These are phyloP conservation scores for Cyclocybe cylindracea DNA, from an alignment of 768 basidiomycete genomes.

Conservation along the genomic window DNA sequence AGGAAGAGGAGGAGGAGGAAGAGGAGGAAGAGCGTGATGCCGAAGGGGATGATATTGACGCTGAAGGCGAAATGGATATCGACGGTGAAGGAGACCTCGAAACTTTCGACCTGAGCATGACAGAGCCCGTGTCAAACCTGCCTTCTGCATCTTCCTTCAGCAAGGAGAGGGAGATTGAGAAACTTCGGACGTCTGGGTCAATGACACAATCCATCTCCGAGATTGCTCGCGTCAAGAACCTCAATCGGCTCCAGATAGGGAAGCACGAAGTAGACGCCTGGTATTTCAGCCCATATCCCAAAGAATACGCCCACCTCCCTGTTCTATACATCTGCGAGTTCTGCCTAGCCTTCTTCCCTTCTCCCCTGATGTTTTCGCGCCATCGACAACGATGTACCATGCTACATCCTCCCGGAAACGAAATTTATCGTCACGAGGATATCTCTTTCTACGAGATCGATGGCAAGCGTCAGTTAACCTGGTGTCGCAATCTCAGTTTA, in stretches of 20 bases:
- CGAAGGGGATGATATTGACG: conserved; percentile 59
- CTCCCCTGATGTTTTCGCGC: conserved; percentile 86
- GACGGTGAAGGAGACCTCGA: conserved; percentile 77
- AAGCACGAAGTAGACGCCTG: conserved; percentile 98
- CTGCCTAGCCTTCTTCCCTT: conserved; percentile 92
- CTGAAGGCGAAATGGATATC: conserved; percentile 73
- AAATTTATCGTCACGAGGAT: conserved; percentile 97
- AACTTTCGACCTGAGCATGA: conserved; percentile 62
- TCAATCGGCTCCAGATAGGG: conserved; percentile 95
- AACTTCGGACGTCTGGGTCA: conserved; percentile 94
- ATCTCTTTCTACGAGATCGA: conserved; percentile 99
- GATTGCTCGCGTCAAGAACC: conserved; percentile 96
- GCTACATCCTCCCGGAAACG: conserved; percentile 95
- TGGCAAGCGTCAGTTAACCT: conserved; percentile 92
- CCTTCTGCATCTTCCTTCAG: conserved; percentile 71
- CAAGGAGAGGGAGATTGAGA: conserved; percentile 99
- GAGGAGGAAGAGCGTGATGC: conserved; percentile 55
- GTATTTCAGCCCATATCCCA: conserved; percentile 99
- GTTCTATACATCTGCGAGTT: conserved; percentile 98
- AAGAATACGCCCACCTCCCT: conserved; percentile 96
- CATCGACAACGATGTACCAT: conserved; percentile 92
- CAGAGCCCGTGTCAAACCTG: conserved; percentile 51
- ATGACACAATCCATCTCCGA: conserved; percentile 99
- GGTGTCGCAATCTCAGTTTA: conserved; percentile 95
- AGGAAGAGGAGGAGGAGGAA: conserved; percentile 57